Evolutionary conservation across 345 rosid species (phyloP), one percentile per base, ranked within the genome.

Genomic region (Linum trigynum): DNA sequence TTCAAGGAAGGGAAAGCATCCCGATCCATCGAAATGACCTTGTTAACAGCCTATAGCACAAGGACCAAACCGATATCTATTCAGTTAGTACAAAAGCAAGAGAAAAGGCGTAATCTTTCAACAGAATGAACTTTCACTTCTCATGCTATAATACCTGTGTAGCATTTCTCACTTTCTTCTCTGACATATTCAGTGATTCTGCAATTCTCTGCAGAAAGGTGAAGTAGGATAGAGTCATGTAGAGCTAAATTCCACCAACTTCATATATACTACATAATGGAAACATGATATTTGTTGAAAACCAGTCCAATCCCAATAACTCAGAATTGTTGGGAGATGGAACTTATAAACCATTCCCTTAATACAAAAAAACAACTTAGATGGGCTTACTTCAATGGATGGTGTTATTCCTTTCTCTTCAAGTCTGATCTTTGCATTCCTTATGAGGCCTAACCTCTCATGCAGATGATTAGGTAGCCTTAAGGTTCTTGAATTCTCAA

Each of bases 121-220:
- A 38, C 61, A 68, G n/a, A 65, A 55, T 51, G 16, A 39, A 10
- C 3, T 5, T 55, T 3, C 55, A 59, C 57, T 0, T 23, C 32
- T 23, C 32, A 23, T 23, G 32, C 51, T 50, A 53, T 38, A 14
- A 57, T 82, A 90, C 98, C 94, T 90, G 90, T 32, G 97, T 90
- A 65, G 98, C 98, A 74, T 92, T 92, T 74, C 82, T 78, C 62
- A 92, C 96, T 92, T 92, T 92, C 78, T 83, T 88, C 75, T 85
- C 84, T 1, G 98, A 88, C 87, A 92, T 90, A 72, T 90, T 92
- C 69, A 92, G 78, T 57, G 78, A 78, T 72, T 88, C 87, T 51
- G 97, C 98, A 64, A 92, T 88, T 70, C 85, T 86, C 98, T 92
- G 95, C 48, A 75, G 2, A 62, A 48, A 58, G 12, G 5, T 15